phyloP scores from a whole-genome alignment of 768 basidiomycete genomes.

The Auriscalpium orientale region DNA sequence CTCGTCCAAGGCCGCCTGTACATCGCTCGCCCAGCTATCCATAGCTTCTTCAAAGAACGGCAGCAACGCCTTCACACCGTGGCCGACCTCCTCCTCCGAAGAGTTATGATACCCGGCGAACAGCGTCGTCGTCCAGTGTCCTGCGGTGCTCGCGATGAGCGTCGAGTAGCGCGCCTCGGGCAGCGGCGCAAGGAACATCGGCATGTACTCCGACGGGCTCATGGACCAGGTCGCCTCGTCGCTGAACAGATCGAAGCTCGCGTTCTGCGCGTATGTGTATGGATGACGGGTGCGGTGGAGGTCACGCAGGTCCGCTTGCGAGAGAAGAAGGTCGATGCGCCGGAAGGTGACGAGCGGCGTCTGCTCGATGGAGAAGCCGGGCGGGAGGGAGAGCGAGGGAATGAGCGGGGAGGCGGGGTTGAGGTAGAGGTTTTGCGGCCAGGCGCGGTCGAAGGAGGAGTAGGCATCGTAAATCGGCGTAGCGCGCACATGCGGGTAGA shows the following conservation, averaged over 20 bases:
- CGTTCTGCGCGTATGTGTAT: neutral
- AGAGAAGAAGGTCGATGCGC: constrained; percentile 53
- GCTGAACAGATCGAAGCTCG: constrained; percentile 39
- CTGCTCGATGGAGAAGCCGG: constrained; percentile 42
- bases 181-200: constrained; percentile 36
- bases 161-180: constrained; percentile 52
- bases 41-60: constrained; percentile 53
- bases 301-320: constrained; percentile 36
- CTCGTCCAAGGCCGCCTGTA: constrained; percentile 37
- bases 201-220: constrained; percentile 45
- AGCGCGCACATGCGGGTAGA: constrained; percentile 60
- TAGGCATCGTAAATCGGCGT: constrained; percentile 53
- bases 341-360: constrained; percentile 64
- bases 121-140: constrained; percentile 60
- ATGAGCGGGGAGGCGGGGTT: constrained; percentile 46
- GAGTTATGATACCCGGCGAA: constrained; percentile 36
- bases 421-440: constrained; percentile 60
- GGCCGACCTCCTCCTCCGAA: constrained; percentile 23
- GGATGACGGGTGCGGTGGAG: constrained; percentile 31
- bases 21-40: constrained; percentile 43
- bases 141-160: constrained; percentile 55
- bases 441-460: constrained; percentile 51
- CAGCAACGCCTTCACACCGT: constrained; percentile 48
- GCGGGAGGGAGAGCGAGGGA: constrained; percentile 36
- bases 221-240: constrained; percentile 49